Evolutionary conservation across 768 basidiomycete species (phyloP).

Genomic region (Mycena chlorophos): DNA sequence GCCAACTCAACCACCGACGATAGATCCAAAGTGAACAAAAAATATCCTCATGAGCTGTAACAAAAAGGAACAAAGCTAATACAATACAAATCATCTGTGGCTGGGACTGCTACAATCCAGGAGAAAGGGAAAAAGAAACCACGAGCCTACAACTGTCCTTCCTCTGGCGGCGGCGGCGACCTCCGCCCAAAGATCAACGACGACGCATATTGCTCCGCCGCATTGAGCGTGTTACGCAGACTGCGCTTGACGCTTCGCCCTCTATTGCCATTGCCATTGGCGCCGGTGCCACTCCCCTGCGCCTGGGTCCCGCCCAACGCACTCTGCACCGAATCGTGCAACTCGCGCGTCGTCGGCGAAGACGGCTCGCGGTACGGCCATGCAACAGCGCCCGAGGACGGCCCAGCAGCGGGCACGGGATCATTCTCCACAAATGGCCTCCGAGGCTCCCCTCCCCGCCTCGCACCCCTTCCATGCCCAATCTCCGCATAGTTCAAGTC

Average conservation of each 20-base stretch:
- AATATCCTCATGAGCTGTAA: too few relatives aligned
- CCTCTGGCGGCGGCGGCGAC: slow-evolving; percentile 22
- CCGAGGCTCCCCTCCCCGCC: slow-evolving; percentile 23
- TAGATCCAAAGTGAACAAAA: too few relatives aligned
- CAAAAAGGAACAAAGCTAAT: too few relatives aligned
- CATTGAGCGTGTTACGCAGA: slow-evolving; percentile 65
- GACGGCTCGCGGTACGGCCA: slow-evolving; percentile 49
- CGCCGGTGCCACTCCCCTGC: too few relatives aligned
- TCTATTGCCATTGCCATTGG: slow-evolving; percentile 42
- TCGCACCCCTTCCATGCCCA: slow-evolving; percentile 64
- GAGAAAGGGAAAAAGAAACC: background rate
- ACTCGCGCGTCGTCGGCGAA: slow-evolving; percentile 39
- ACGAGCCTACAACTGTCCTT: background rate
- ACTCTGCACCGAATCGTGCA: slow-evolving; percentile 40
- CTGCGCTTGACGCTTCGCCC: slow-evolving; percentile 66
- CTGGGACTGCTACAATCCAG: background rate
- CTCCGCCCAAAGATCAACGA: slow-evolving; percentile 65
- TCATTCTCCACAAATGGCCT: slow-evolving; percentile 18
- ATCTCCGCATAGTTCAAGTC: slow-evolving; percentile 77
- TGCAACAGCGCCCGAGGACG: slow-evolving; percentile 24
- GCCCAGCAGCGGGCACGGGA: slow-evolving; percentile 9
- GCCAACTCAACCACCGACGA: too few relatives aligned
- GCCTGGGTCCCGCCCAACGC: slow-evolving; percentile 28
- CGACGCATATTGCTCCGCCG: slow-evolving; percentile 69
- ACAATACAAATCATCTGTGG: background rate